These are phyloP conservation scores for Ilex aquifolium DNA, from an alignment of 257 asterid species.

Conservation along the genomic window DNA sequence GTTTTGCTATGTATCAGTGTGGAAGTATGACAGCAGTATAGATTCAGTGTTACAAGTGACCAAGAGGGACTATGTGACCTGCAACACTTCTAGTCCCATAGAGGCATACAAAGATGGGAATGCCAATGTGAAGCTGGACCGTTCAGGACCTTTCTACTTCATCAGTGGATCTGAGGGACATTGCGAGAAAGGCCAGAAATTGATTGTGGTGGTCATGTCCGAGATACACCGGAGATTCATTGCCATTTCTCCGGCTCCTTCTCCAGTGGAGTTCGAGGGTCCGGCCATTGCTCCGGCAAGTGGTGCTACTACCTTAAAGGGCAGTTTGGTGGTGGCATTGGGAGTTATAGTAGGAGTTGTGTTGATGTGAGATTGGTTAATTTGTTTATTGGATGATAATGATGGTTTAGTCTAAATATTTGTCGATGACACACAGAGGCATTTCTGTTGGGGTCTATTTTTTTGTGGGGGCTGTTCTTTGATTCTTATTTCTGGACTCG, in stretches of 20 bases:
- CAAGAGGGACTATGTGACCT: conserved; percentile 50
- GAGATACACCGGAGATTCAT: conserved; percentile 30
- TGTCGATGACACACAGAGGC: too few relatives aligned
- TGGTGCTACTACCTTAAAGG: conserved; percentile 24
- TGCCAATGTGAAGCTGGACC: conserved; percentile 43
- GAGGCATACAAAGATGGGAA: conserved; percentile 43
- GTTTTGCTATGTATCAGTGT: conserved; percentile 29
- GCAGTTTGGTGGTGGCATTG: conserved; percentile 22
- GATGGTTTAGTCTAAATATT: too few relatives aligned
- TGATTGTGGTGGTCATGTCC: conserved; percentile 63
- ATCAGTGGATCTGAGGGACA: conserved; percentile 67
- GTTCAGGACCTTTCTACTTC: conserved; percentile 70
- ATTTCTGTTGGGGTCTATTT: conserved; percentile 2
- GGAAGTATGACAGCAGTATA: conserved; percentile 41
- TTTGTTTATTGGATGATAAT: too few relatives aligned
- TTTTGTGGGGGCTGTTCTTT: too few relatives aligned
- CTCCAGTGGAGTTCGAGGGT: conserved; percentile 45
- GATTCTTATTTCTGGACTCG: too few relatives aligned
- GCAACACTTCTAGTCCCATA: conserved; percentile 64
- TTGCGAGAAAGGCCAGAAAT: conserved; percentile 70
- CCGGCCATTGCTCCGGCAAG: conserved; percentile 51
- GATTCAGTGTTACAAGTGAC: conserved; percentile 68
- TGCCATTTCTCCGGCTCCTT: conserved; percentile 50
- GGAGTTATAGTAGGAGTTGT: conserved; percentile 21
- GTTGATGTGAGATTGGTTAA: conserved; percentile 15